A percentile compares a stretch with the other conserved stretches of the same genome.
Evolutionary conservation across 2,329 filamentous ascomycete genomes (phyloP).

Genomic region (Xylariaceae sp.): DNA sequence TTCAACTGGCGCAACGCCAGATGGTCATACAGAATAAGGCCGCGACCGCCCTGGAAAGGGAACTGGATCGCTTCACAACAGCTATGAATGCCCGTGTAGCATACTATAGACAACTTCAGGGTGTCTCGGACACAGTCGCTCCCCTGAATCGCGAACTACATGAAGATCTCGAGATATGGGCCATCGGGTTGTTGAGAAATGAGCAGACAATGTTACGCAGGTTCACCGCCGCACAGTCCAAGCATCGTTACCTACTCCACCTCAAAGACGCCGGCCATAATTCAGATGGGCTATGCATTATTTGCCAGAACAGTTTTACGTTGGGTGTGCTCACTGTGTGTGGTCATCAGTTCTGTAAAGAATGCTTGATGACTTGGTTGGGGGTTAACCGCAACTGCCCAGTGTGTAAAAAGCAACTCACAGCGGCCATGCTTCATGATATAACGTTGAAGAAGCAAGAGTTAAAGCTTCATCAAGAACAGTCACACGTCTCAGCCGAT

Average conservation of each 20-base stretch:
- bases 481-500: constrained; percentile 9
- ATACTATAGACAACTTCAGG: constrained; percentile 88
- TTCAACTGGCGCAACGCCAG: constrained; percentile 61
- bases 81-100: constrained; percentile 86
- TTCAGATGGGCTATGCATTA: constrained; percentile 73
- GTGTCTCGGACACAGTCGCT: constrained; percentile 84
- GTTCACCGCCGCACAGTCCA: constrained; percentile 67
- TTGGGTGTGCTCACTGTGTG: constrained; percentile 84
- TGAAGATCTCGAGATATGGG: constrained; percentile 47
- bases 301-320: constrained; percentile 78
- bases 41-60: constrained; percentile 58
- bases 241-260: constrained; percentile 70
- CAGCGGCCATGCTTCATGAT: constrained; percentile 72
- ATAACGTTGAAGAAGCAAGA: constrained; percentile 82
- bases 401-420: constrained; percentile 75
- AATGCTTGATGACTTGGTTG: constrained; percentile 83
- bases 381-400: constrained; percentile 75
- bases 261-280: constrained; percentile 62
- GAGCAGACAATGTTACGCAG: constrained; percentile 59
- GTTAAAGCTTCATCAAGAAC: constrained; percentile 67
- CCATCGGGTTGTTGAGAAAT: constrained; percentile 40
- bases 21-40: constrained; percentile 56
- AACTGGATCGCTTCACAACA: constrained; percentile 74
- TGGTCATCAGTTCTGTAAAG: constrained; percentile 89
- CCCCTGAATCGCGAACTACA: constrained; percentile 69